Percentiles rank a stretch among this genome's conserved stretches.
phyloP scores from a whole-genome alignment of 495 filamentous ascomycete genomes.

The Podospora pseudocomata region DNA sequence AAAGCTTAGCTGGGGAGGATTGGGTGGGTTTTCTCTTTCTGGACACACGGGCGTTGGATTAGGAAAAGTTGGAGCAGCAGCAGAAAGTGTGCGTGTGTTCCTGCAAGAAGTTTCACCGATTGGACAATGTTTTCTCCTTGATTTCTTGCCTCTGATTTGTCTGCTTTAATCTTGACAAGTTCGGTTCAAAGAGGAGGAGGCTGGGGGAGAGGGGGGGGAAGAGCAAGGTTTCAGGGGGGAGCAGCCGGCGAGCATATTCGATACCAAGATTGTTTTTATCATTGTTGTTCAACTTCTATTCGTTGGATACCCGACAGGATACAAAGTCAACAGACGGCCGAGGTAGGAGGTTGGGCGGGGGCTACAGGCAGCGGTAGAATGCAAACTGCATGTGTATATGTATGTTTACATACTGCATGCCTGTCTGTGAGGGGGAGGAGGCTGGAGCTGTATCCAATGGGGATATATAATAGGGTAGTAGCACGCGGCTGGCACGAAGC shows the following conservation, averaged over 20 bases:
- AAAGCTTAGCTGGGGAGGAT: too few relatives aligned
- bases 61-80: too few relatives aligned
- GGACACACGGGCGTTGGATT: too few relatives aligned
- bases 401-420: neutral
- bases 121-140: neutral
- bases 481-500: neutral
- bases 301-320: neutral
- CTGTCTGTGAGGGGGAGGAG: neutral
- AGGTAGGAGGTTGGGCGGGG: too few relatives aligned
- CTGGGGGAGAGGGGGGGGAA: too few relatives aligned
- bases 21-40: too few relatives aligned
- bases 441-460: neutral
- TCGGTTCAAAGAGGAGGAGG: neutral
- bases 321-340: neutral
- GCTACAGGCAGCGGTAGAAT: neutral
- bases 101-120: neutral
- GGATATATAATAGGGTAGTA: neutral
- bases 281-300: neutral
- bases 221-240: too few relatives aligned
- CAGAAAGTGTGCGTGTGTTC: too few relatives aligned
- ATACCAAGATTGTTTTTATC: neutral
- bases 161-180: neutral
- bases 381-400: neutral
- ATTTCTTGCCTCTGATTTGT: neutral
- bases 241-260: too few relatives aligned